A percentile compares a stretch with the other conserved stretches of the same genome.
phyloP scores from a whole-genome alignment of 139 green algal species.

The Parachlorella kessleri region DNA sequence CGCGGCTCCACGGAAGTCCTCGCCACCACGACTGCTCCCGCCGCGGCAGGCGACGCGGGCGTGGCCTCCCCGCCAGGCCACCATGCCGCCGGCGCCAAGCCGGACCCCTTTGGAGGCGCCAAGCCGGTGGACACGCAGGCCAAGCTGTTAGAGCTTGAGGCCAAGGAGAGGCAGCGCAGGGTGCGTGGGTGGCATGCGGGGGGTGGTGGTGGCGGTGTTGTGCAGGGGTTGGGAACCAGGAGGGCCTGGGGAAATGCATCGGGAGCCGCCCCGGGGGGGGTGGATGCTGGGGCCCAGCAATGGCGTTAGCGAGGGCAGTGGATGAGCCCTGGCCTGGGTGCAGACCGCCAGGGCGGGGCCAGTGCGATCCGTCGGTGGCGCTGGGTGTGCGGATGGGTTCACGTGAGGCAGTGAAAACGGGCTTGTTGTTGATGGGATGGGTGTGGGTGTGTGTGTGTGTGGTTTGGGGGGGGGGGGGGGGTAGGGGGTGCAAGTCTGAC shows the following conservation, averaged over 20 bases:
- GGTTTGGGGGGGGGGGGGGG: too few species aligned
- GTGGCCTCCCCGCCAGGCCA: not conserved
- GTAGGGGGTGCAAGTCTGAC: too few species aligned
- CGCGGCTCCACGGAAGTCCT: not conserved
- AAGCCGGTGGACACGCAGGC: constrained; percentile 46
- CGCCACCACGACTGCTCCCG: not conserved
- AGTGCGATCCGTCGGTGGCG: too few species aligned
- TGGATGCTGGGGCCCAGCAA: not conserved
- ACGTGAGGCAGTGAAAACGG: too few species aligned
- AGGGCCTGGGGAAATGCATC: not conserved
- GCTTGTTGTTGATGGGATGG: too few species aligned
- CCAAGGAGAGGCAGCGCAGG: constrained; percentile 34
- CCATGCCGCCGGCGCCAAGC: not conserved
- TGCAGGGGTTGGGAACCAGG: not conserved
- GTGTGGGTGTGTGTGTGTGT: too few species aligned
- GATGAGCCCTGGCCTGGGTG: too few species aligned
- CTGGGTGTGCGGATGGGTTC: too few species aligned
- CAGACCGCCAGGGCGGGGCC: too few species aligned
- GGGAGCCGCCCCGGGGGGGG: too few species aligned
- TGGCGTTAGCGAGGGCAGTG: too few species aligned
- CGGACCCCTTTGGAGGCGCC: constrained; percentile 57
- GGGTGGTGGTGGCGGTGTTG: not conserved
- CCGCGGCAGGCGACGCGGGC: not conserved
- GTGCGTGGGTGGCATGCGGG: not conserved
- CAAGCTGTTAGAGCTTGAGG: constrained; percentile 51